A percentile compares a stretch with the other conserved stretches of the same genome.
phyloP scores from a whole-genome alignment of 2,329 filamentous ascomycete genomes.

The Ilyonectria sp. region DNA sequence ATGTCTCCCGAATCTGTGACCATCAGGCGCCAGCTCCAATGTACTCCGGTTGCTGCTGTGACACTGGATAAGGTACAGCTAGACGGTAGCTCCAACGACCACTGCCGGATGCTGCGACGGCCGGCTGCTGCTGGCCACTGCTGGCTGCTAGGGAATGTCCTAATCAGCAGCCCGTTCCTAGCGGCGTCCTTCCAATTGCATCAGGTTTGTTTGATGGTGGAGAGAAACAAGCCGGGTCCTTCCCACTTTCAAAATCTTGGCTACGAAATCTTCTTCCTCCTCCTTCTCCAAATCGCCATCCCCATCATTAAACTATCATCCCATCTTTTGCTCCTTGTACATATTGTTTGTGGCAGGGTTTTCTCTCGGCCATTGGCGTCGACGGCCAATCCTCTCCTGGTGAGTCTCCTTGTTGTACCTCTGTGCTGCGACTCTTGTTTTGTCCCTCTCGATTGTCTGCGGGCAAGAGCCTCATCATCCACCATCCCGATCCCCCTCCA shows the following conservation, averaged over 20 bases:
- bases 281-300: neutral
- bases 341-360: constrained; percentile 4
- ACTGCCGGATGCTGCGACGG: constrained; percentile 1
- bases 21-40: neutral
- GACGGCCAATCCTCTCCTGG: constrained; percentile 1
- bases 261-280: constrained; percentile 4
- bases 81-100: neutral
- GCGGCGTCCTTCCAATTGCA: constrained; percentile 12
- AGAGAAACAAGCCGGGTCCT: constrained; percentile 3
- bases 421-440: neutral
- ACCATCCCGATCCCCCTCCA: neutral
- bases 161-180: constrained; percentile 10
- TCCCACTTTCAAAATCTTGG: constrained; percentile 1
- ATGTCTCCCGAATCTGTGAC: neutral
- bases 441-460: neutral
- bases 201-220: constrained; percentile 9
- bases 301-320: neutral
- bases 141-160: constrained; percentile 1
- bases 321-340: constrained; percentile 18
- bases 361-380: constrained; percentile 6
- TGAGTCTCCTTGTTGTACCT: neutral
- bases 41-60: constrained; percentile 2
- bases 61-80: neutral
- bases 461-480: constrained; percentile 4
- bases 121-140: neutral